Base-by-base conservation (phyloP, 2,329 filamentous ascomycete species). In the Arthrobotrys entomopaga region DNA sequence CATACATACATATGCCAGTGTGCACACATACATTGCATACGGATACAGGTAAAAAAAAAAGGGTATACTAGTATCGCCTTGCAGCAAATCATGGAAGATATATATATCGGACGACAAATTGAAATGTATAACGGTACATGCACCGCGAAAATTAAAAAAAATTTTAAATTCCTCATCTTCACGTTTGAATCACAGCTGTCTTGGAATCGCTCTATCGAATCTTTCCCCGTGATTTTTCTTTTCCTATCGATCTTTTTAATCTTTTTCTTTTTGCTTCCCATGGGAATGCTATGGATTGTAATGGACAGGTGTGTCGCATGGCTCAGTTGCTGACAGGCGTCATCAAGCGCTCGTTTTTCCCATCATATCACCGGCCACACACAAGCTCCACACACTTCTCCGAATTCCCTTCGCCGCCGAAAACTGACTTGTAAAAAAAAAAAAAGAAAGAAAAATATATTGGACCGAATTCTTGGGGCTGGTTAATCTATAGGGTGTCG, bases 241-340 rank as follows among this genome's bases (percentile, higher is more conserved):
- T 26, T 26, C 24, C n/a, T n/a, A n/a, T n/a, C n/a, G n/a, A n/a
- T n/a, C n/a, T n/a, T n/a, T n/a, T n/a, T n/a, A n/a, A n/a, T n/a
- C n/a, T n/a, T 34, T 34, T 8, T 8, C 29, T 6, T 34, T 34
- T 34, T 8, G 1, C 10, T 34, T 34, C 5, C 57, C 65, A 69
- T 61, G 6, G 29, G 29, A 34, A 34, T 34, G 29, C 5, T 34
- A n/a, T n/a, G n/a, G n/a, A n/a, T n/a, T n/a, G 65, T 54, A 69
- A 69, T 61, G 59, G 46, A 64, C 66, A 71, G 48, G 61, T 73
- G 54, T 73, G 61, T 73, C 61, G 69, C 61, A 73, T 66, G 69
- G 69, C 69, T 66, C 52, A 42, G 50, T 60, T 73, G 69, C 69
- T 73, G 69, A 73, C 66, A 66, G 69, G 69, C 69, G 61, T 73